Evolutionary conservation across 352 stramenopile genomes (phyloP), one percentile per base, ranked within the genome.

Genomic region (Globisporangium nunn): DNA sequence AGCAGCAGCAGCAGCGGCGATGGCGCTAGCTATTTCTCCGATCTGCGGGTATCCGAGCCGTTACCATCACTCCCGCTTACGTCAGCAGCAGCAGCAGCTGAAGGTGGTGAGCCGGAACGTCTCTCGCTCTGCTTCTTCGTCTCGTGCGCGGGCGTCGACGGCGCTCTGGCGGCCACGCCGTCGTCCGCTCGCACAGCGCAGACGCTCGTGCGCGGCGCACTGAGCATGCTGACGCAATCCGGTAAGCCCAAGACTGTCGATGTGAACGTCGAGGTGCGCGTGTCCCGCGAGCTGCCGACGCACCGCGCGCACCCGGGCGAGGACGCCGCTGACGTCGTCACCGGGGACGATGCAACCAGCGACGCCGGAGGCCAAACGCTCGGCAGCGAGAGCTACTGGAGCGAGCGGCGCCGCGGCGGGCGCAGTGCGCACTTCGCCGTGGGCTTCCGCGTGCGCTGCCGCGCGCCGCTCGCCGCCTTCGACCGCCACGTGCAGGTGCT

Each of bases 401-500:
- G 75, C 55, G 81, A 91, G 57, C 74, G 75, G 6, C 70, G 70
- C 41, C 81, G 80, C 54, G 86, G 72, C 37, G 23, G 23, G 23
- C 75, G 72, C 31, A 79, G 80, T 56, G 79, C 82, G 29, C 67
- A 68, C 14, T 90, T 92, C 58, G 77, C 78, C 1, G 76, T 92
- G 30, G 82, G 82, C 31, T 89, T 88, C 30, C 72, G 67, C 52
- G 58, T 90, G 5, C 51, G 53, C 12, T 92, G 82, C 58, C 74
- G 80, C 23, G 23, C 23, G 50, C 58, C 69, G 23, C 60, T 67
- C 2, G 62, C 68, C 17, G 62, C 70, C 35, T 81, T 64, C 48
- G 78, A 92, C 39, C 79, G 82, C 23, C 82, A 89, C 35, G 68
- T 92, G 8, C 74, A 88, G 61, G 73, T 92, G 54, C 72, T 87